A percentile compares a stretch with the other conserved stretches of the same genome.
Conservation (phyloP, 768 basidiomycete species). For the Dioszegia hungarica region DNA sequence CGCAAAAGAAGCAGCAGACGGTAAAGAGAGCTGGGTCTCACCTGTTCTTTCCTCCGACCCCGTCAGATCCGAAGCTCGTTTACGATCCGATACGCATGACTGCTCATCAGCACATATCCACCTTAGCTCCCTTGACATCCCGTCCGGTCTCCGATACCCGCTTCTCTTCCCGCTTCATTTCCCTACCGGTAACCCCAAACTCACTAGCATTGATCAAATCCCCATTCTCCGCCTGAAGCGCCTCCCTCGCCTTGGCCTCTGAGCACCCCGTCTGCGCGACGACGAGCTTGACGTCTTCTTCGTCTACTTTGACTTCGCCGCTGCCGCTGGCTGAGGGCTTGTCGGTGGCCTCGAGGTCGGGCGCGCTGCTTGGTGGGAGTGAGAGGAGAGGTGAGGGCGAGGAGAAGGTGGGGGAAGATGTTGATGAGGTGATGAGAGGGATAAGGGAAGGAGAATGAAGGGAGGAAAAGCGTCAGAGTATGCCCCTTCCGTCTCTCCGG, state of each 20-base stretch:
- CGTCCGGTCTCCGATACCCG: background rate
- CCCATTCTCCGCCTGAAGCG: conserved; percentile 82
- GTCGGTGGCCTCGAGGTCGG: conserved; percentile 33
- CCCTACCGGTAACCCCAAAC: conserved; percentile 48
- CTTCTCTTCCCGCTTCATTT: background rate
- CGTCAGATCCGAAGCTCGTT: background rate
- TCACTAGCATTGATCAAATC: conserved; percentile 95
- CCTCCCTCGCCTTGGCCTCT: conserved; percentile 84
- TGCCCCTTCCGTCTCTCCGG: too few relatives aligned
- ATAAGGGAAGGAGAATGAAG: background rate
- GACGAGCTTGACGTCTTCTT: conserved; percentile 92
- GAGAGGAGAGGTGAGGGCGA: too few relatives aligned
- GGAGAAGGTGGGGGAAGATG: background rate
- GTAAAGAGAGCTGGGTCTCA: too few relatives aligned
- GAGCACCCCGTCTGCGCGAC: conserved; percentile 84
- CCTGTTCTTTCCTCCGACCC: too few relatives aligned
- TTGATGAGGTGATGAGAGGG: background rate
- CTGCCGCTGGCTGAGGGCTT: conserved; percentile 11
- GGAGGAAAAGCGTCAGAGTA: background rate
- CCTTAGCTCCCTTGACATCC: too few relatives aligned
- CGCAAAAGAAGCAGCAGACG: too few relatives aligned
- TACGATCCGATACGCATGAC: conserved; percentile 6
- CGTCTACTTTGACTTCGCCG: conserved; percentile 56
- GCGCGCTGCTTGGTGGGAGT: conserved; percentile 25
- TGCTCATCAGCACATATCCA: background rate